A percentile compares a stretch with the other conserved stretches of the same genome.
These are phyloP conservation scores for Geoglossum cookeanum DNA, from an alignment of 2,329 filamentous ascomycete species.

Conservation along the genomic window DNA sequence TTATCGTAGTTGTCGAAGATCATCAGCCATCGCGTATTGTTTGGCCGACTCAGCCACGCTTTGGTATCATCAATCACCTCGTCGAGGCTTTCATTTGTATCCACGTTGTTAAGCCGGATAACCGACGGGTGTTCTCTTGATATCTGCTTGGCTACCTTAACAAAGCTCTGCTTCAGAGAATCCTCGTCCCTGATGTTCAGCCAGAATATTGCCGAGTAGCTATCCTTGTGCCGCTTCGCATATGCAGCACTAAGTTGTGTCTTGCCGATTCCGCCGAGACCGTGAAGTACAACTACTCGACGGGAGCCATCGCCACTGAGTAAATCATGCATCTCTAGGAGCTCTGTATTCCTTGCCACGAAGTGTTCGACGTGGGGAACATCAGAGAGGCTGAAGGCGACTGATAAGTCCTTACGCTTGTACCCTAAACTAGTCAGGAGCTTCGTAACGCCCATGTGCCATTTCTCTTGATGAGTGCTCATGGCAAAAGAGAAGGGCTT, in stretches of 20 bases:
- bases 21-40: slow-evolving; percentile 22
- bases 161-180: slow-evolving; percentile 21
- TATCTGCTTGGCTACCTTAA: slow-evolving; percentile 15
- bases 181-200: slow-evolving; percentile 22
- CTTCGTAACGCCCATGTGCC: not conserved
- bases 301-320: slow-evolving; percentile 14
- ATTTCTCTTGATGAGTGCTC: not conserved
- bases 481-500: not conserved
- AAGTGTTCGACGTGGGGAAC: slow-evolving; percentile 15
- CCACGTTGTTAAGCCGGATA: slow-evolving; percentile 11
- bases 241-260: slow-evolving; percentile 24
- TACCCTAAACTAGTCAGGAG: slow-evolving; percentile 10
- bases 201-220: slow-evolving; percentile 26
- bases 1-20: slow-evolving; percentile 26
- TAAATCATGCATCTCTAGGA: slow-evolving; percentile 15
- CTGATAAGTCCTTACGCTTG: slow-evolving; percentile 13
- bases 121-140: slow-evolving; percentile 12
- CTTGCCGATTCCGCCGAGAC: slow-evolving; percentile 27
- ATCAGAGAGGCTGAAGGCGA: slow-evolving; percentile 15
- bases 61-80: too few species aligned
- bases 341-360: slow-evolving; percentile 16
- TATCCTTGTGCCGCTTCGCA: slow-evolving; percentile 16
- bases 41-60: slow-evolving; percentile 19
- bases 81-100: too few species aligned
- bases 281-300: slow-evolving; percentile 18